phyloP scores from a whole-genome alignment of 2,329 filamentous ascomycete genomes.

The Ascochyta rabiei region DNA sequence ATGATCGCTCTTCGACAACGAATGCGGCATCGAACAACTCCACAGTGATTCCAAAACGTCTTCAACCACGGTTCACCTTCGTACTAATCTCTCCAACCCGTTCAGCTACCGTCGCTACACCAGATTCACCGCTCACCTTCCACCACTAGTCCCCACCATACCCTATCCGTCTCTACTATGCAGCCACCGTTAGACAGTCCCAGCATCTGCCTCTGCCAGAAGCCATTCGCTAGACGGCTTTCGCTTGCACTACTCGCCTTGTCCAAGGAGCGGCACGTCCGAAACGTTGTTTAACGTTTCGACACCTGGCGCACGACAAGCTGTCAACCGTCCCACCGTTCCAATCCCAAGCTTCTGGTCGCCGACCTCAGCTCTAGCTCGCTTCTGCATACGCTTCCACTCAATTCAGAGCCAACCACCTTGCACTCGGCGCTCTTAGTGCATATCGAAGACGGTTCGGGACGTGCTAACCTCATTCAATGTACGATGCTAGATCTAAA shows the following conservation, averaged over 20 bases:
- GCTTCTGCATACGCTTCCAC: not conserved
- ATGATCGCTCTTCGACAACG: too few relatives aligned
- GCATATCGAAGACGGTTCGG: constrained; percentile 4
- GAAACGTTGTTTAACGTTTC: constrained; percentile 16
- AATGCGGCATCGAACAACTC: not conserved
- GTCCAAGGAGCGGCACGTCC: constrained; percentile 15
- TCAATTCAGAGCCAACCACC: not conserved
- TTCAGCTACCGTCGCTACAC: not conserved
- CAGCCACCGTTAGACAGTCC: not conserved
- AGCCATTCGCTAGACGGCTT: constrained; percentile 7
- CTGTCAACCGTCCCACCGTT: constrained; percentile 18
- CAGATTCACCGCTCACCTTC: constrained; percentile 6
- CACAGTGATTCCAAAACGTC: not conserved
- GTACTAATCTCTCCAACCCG: not conserved
- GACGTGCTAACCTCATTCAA: not conserved
- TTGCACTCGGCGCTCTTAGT: constrained; percentile 3
- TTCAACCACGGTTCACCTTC: constrained; percentile 3
- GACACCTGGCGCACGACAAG: constrained; percentile 8
- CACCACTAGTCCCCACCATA: not conserved
- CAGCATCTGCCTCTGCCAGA: not conserved
- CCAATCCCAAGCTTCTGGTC: constrained; percentile 12
- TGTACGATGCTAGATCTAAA: not conserved
- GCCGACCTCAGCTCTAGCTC: constrained; percentile 8
- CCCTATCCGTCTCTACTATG: not conserved
- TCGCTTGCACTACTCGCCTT: constrained; percentile 12